A percentile compares a stretch with the other conserved stretches of the same genome.
These are phyloP conservation scores for Phytophthora multivora DNA, from an alignment of 352 stramenopile species.

Conservation along the genomic window DNA sequence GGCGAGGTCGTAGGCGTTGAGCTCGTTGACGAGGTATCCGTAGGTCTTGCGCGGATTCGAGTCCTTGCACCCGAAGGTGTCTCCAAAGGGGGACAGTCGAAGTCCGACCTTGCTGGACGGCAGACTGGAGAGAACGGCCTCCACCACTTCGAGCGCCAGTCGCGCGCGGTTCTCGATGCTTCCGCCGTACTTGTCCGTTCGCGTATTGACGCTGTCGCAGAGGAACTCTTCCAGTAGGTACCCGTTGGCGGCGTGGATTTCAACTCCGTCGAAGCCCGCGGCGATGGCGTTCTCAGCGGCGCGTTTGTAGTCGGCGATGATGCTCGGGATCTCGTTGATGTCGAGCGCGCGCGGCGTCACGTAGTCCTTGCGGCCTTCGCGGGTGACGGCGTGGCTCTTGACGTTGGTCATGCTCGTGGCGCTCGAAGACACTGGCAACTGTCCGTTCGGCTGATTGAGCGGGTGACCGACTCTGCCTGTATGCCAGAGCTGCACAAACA, in stretches of 20 bases:
- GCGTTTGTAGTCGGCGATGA: conserved; percentile 51
- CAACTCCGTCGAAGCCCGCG: conserved; percentile 82
- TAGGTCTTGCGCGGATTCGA: conserved; percentile 44
- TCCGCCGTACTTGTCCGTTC: conserved; percentile 51
- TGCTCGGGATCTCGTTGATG: conserved; percentile 7
- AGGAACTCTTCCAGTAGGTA: conserved; percentile 91
- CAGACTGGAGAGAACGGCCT: conserved; percentile 37
- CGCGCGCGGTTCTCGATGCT: conserved; percentile 45
- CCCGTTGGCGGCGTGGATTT: conserved; percentile 89
- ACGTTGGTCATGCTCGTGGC: conserved; percentile 50
- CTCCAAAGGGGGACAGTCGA: conserved; percentile 30
- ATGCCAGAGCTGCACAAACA: conserved; percentile 78
- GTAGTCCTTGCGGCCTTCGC: conserved; percentile 26
- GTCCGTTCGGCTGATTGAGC: conserved; percentile 52
- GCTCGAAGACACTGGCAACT: conserved; percentile 57
- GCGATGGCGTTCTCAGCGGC: conserved; percentile 54
- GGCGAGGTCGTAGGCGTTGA: conserved; percentile 39
- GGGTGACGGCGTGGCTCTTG: conserved; percentile 65
- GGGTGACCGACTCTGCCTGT: conserved; percentile 72
- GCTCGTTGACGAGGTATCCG: conserved; percentile 36
- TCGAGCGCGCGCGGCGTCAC: conserved; percentile 15
- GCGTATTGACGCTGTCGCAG: conserved; percentile 31
- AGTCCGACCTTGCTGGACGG: conserved; percentile 20
- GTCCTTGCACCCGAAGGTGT: conserved; percentile 40
- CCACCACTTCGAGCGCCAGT: conserved; percentile 54